These are phyloP conservation scores for Rhinocladiella mackenziei DNA, from an alignment of 2,329 filamentous ascomycete species.

Conservation along the genomic window DNA sequence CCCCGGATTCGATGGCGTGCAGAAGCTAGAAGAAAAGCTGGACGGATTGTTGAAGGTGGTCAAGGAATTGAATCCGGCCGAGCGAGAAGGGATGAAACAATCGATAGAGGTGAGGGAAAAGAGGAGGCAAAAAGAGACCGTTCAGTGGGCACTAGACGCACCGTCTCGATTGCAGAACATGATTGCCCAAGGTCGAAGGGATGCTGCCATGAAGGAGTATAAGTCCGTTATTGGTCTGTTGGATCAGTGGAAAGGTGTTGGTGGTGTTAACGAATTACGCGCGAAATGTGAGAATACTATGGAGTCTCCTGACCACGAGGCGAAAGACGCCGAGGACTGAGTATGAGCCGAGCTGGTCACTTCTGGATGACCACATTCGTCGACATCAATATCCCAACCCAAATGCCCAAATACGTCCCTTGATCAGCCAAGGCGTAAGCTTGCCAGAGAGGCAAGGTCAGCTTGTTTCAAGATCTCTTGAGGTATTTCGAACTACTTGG, in stretches of 20 bases:
- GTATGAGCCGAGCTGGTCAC: too few relatives aligned
- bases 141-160: slow-evolving; percentile 43
- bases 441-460: too few relatives aligned
- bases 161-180: slow-evolving; percentile 39
- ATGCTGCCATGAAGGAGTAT: slow-evolving; percentile 44
- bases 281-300: slow-evolving; percentile 35
- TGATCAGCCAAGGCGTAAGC: too few relatives aligned
- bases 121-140: slow-evolving; percentile 40
- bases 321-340: too few relatives aligned
- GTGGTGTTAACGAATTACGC: slow-evolving; percentile 41
- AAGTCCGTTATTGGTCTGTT: slow-evolving; percentile 38
- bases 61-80: slow-evolving; percentile 44
- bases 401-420: too few relatives aligned
- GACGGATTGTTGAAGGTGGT: slow-evolving; percentile 45
- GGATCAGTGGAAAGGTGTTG: slow-evolving; percentile 42
- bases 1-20: slow-evolving; percentile 22
- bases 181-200: slow-evolving; percentile 37
- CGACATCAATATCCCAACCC: too few relatives aligned
- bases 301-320: too few relatives aligned
- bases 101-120: slow-evolving; percentile 29
- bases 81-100: slow-evolving; percentile 33
- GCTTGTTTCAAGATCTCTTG: too few relatives aligned
- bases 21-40: slow-evolving; percentile 24
- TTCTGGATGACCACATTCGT: too few relatives aligned
- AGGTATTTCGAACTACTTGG: too few relatives aligned